These are phyloP conservation scores for Suhomyces atakaporum DNA, from an alignment of 1,139 yeast genomes.

Conservation along the genomic window DNA sequence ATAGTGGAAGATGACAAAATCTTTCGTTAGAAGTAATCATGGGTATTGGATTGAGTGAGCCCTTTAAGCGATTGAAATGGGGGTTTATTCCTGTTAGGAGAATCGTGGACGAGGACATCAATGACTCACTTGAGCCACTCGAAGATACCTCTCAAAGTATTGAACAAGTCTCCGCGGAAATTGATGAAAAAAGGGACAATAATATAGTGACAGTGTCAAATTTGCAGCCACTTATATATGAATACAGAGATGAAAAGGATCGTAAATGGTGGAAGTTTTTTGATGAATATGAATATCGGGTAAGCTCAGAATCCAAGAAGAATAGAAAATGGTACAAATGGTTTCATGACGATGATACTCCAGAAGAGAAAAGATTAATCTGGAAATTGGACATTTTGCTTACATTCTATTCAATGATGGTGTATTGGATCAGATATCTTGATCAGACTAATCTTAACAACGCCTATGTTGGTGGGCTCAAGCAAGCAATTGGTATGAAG, in stretches of 20 bases:
- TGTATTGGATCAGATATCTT: conserved; percentile 69
- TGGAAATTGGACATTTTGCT: conserved; percentile 62
- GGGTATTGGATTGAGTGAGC: conserved; percentile 1
- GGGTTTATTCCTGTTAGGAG: conserved; percentile 50
- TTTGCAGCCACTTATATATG: conserved; percentile 19
- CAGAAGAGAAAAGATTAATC: conserved; percentile 54
- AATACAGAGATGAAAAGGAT: conserved; percentile 60
- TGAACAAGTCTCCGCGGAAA: not conserved
- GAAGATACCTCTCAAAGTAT: not conserved
- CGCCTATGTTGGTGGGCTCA: conserved; percentile 67
- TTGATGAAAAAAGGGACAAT: not conserved
- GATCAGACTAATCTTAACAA: conserved; percentile 61
- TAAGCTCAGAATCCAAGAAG: conserved; percentile 33
- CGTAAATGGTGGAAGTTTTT: conserved; percentile 64
- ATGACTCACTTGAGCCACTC: not conserved
- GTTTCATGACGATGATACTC: conserved; percentile 58
- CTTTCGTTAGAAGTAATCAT: too few relatives aligned
- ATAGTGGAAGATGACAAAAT: too few relatives aligned
- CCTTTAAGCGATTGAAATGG: conserved; percentile 41
- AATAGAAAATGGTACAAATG: conserved; percentile 58
- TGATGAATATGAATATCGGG: conserved; percentile 61
- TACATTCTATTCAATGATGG: conserved; percentile 58
- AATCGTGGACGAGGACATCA: conserved; percentile 37
- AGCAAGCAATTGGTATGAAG: conserved; percentile 55
- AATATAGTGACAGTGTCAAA: not conserved